Percentiles rank a stretch among this genome's conserved stretches.
Conservation (phyloP, 2,329 filamentous ascomycete species). For the Drechmeria coniospora region DNA sequence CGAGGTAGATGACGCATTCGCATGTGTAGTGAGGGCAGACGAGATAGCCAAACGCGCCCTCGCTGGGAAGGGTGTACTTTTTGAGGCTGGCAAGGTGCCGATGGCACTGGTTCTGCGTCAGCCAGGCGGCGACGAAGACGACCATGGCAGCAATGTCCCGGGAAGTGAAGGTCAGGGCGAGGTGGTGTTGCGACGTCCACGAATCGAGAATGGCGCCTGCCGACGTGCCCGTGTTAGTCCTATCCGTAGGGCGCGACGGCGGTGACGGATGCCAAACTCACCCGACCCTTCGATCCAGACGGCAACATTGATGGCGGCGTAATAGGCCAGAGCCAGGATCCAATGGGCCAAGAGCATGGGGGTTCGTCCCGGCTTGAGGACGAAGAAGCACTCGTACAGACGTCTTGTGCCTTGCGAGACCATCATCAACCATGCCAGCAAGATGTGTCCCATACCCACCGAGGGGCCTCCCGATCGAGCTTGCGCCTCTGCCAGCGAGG, state of each 20-base stretch:
- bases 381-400: constrained; percentile 55
- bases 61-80: constrained; percentile 69
- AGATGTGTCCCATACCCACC: constrained; percentile 46
- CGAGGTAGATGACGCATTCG: constrained; percentile 71
- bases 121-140: constrained; percentile 54
- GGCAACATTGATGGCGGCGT: constrained; percentile 54
- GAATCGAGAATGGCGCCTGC: constrained; percentile 18
- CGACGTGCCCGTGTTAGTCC: background rate
- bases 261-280: constrained; percentile 22
- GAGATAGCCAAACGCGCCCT: constrained; percentile 55
- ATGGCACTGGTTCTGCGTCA: constrained; percentile 62
- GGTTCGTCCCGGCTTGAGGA: constrained; percentile 47
- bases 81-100: constrained; percentile 51
- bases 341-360: constrained; percentile 81
- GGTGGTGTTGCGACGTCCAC: constrained; percentile 12
- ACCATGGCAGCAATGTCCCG: constrained; percentile 31
- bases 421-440: constrained; percentile 58
- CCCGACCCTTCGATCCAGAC: constrained; percentile 74
- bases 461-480: constrained; percentile 7
- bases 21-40: constrained; percentile 85
- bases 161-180: constrained; percentile 8
- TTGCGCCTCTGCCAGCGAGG: constrained; percentile 26
- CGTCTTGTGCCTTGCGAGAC: constrained; percentile 59
- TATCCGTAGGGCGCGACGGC: background rate
- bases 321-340: constrained; percentile 64